These are phyloP conservation scores for Tricholoma saponaceum DNA, from an alignment of 768 basidiomycete genomes.

Conservation along the genomic window DNA sequence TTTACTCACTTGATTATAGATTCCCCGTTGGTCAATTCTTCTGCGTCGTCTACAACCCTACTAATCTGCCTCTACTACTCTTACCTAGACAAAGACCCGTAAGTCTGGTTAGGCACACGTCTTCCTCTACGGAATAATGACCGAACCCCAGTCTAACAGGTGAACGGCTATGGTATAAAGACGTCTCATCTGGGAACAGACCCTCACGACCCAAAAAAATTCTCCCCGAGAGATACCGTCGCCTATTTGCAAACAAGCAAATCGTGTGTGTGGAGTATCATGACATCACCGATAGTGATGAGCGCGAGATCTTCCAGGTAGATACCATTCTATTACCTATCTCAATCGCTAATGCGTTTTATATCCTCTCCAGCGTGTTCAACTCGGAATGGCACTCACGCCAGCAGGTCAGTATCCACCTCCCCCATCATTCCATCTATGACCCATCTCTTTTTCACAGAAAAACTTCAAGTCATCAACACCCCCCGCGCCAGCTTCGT, in stretches of 20 bases:
- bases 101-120: neutral
- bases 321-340: neutral
- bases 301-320: conserved; percentile 74
- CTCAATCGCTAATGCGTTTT: neutral
- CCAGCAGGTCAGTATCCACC: conserved; percentile 46
- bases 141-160: conserved; percentile 18
- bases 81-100: conserved; percentile 18
- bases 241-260: conserved; percentile 66
- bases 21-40: conserved; percentile 28
- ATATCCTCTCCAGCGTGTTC: conserved; percentile 51
- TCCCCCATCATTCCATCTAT: neutral
- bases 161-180: conserved; percentile 52
- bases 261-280: conserved; percentile 76
- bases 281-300: conserved; percentile 49
- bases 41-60: conserved; percentile 20
- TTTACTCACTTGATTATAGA: conserved; percentile 1
- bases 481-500: conserved; percentile 54
- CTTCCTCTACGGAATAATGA: neutral
- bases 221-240: conserved; percentile 52
- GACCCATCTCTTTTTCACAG: conserved; percentile 23
- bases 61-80: neutral
- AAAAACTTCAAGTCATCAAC: conserved; percentile 66
- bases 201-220: conserved; percentile 21
- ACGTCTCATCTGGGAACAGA: conserved; percentile 7
- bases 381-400: conserved; percentile 72